A percentile compares a stretch with the other conserved stretches of the same genome.
phyloP scores from a whole-genome alignment of 2,329 filamentous ascomycete species.

The Aureobasidium sp. region DNA sequence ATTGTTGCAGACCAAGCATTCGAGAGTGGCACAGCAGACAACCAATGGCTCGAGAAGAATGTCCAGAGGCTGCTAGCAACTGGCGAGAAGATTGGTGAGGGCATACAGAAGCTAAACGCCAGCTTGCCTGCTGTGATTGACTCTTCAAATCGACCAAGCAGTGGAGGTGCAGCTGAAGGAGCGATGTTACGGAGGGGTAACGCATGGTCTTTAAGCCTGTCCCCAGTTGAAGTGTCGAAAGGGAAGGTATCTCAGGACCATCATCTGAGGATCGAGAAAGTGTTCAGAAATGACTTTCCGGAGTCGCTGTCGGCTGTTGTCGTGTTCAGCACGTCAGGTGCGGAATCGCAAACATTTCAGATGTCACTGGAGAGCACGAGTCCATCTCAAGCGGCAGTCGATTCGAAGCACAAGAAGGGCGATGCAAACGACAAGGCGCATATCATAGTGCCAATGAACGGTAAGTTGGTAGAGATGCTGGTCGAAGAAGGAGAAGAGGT shows the following conservation, averaged over 20 bases:
- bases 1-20: conserved; percentile 48
- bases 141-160: neutral
- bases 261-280: conserved; percentile 46
- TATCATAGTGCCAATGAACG: conserved; percentile 49
- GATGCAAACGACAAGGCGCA: conserved; percentile 44
- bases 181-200: conserved; percentile 49
- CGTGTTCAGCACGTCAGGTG: conserved; percentile 35
- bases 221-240: conserved; percentile 13
- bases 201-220: conserved; percentile 47
- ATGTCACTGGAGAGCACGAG: conserved; percentile 35
- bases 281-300: conserved; percentile 55
- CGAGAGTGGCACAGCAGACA: conserved; percentile 40
- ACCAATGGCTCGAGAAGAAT: conserved; percentile 49
- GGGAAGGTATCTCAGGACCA: conserved; percentile 28
- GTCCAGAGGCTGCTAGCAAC: conserved; percentile 34
- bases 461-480: conserved; percentile 51
- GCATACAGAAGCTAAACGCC: neutral
- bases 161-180: neutral
- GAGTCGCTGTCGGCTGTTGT: conserved; percentile 46
- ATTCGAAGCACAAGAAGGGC: conserved; percentile 40
- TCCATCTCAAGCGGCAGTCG: conserved; percentile 31
- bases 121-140: neutral
- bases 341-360: conserved; percentile 30
- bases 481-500: conserved; percentile 46
- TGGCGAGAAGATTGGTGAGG: neutral